phyloP scores from a whole-genome alignment of 78 protist genomes.

The Dictyostelium firmibasis region DNA sequence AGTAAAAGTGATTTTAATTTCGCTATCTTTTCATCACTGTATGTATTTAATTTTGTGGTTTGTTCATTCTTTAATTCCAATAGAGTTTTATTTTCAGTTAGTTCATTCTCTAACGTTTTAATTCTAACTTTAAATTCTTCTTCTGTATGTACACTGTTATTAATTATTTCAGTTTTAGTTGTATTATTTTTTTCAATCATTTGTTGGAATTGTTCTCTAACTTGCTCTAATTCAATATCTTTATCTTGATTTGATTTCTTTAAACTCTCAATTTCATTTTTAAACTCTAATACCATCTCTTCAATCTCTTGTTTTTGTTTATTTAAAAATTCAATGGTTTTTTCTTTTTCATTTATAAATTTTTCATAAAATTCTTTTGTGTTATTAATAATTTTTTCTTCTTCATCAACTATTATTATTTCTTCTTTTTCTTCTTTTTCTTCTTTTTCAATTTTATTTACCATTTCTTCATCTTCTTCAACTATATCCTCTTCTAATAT shows the following conservation, averaged over 20 bases:
- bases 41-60: neutral
- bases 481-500: neutral
- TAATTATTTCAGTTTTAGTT: neutral
- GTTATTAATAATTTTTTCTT: neutral
- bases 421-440: neutral
- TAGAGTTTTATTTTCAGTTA: neutral
- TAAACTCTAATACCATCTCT: neutral
- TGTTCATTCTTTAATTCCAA: neutral
- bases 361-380: constrained; percentile 7
- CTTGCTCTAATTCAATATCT: neutral
- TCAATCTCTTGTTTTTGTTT: constrained; percentile 39
- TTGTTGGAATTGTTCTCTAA: neutral
- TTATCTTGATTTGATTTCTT: neutral
- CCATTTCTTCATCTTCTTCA: neutral
- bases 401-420: neutral
- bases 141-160: neutral
- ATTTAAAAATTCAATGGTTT: neutral
- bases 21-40: constrained; percentile 14
- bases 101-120: neutral
- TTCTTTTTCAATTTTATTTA: neutral
- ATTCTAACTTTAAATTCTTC: neutral
- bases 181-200: neutral
- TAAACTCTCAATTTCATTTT: neutral
- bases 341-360: constrained; percentile 37
- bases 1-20: constrained; percentile 43